Conservation (phyloP, 371 early-diverging fungal genomes). For the Lichtheimia ornata region DNA sequence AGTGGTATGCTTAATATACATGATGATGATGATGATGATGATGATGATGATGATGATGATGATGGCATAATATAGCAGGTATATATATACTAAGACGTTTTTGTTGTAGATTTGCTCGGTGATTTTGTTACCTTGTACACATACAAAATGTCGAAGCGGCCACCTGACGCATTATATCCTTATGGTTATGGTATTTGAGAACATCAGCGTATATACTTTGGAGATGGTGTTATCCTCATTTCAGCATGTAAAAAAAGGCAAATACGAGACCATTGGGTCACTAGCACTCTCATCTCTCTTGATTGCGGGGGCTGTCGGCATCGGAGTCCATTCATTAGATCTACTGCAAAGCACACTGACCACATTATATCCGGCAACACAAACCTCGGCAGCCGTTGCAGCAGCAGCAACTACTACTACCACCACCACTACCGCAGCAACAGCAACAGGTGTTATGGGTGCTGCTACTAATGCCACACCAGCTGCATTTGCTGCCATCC, state of each 20-base stretch:
- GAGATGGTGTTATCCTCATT: not conserved
- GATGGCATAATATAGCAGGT: not conserved
- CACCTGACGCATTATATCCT: slow-evolving; percentile 60
- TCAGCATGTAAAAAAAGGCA: slow-evolving; percentile 21
- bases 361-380: not conserved
- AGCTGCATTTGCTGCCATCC: slow-evolving; percentile 1
- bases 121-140: slow-evolving; percentile 74
- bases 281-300: slow-evolving; percentile 64
- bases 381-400: not conserved
- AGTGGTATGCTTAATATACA: slow-evolving; percentile 39
- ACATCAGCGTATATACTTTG: not conserved
- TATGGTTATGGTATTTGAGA: slow-evolving; percentile 62
- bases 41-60: not conserved
- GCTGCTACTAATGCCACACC: slow-evolving; percentile 1
- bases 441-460: not conserved
- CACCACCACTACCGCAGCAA: not conserved
- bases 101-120: slow-evolving; percentile 57
- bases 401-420: not conserved
- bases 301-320: slow-evolving; percentile 62
- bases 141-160: slow-evolving; percentile 64
- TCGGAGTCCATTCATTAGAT: slow-evolving; percentile 68
- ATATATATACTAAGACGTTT: no score
- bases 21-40: not conserved
- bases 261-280: slow-evolving; percentile 71
- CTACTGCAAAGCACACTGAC: slow-evolving; percentile 36